Conservation (phyloP, 2,329 filamentous ascomycete species). For the Myrmaecium sp. region DNA sequence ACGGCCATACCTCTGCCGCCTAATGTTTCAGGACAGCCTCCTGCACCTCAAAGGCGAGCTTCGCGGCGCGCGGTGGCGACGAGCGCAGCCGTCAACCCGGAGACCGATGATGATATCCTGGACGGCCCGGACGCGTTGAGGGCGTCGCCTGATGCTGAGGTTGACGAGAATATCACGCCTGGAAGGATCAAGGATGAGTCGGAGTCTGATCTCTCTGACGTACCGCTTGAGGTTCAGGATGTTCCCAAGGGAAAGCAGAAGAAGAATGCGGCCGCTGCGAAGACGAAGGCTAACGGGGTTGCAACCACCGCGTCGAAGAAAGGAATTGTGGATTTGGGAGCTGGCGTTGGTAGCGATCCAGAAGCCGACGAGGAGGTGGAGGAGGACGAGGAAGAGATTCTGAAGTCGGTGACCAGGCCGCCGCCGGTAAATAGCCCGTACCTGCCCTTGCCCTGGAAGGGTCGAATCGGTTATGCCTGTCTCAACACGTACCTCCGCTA, state of each 20-base stretch:
- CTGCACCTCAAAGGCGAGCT: neutral
- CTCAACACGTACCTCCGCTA: constrained; percentile 80
- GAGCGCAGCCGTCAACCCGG: constrained; percentile 11
- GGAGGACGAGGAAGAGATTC: constrained; percentile 39
- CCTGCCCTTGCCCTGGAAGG: constrained; percentile 79
- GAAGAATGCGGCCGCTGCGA: neutral
- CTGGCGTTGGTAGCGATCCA: constrained; percentile 21
- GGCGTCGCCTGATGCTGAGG: constrained; percentile 26
- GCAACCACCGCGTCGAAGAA: neutral
- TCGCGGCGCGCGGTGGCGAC: neutral
- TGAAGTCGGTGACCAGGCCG: constrained; percentile 42
- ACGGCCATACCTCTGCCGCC: too few relatives aligned
- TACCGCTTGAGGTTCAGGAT: neutral
- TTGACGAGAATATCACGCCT: constrained; percentile 14
- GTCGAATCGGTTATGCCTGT: constrained; percentile 78
- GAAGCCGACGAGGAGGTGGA: constrained; percentile 37
- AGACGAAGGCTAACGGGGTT: constrained; percentile 1
- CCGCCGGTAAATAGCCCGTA: constrained; percentile 71
- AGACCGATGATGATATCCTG: constrained; percentile 22
- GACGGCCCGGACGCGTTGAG: constrained; percentile 25
- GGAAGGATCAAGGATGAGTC: constrained; percentile 8
- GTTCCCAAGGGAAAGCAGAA: neutral
- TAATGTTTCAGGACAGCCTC: too few relatives aligned
- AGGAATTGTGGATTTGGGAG: constrained; percentile 5
- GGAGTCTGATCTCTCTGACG: constrained; percentile 18